phyloP scores from a whole-genome alignment of 2,329 filamentous ascomycete genomes.

The Trichophyton schoenleinii region DNA sequence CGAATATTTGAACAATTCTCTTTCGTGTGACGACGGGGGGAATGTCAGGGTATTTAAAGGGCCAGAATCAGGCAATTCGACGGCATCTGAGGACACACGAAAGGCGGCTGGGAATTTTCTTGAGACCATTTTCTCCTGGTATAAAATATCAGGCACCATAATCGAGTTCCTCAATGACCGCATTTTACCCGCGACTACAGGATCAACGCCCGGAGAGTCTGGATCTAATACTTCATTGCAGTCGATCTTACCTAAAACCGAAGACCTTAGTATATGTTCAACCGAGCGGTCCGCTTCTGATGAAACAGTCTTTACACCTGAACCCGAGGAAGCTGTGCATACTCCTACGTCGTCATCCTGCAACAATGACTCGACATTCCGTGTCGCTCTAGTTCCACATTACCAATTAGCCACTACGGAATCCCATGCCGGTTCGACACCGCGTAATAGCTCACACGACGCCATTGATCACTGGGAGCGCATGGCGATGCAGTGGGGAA shows the following conservation, averaged over 20 bases:
- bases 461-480: slow-evolving; percentile 93
- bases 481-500: slow-evolving; percentile 89
- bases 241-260: slow-evolving; percentile 22
- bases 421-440: slow-evolving; percentile 57
- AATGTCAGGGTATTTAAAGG: slow-evolving; percentile 40
- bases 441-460: slow-evolving; percentile 64
- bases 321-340: slow-evolving; percentile 8
- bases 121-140: slow-evolving; percentile 58
- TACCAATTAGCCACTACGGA: slow-evolving; percentile 74
- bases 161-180: slow-evolving; percentile 41
- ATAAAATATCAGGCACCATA: slow-evolving; percentile 61
- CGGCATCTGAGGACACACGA: slow-evolving; percentile 25
- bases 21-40: slow-evolving; percentile 42
- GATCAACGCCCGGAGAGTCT: slow-evolving; percentile 4
- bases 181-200: slow-evolving; percentile 10
- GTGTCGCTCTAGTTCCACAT: slow-evolving; percentile 62
- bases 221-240: slow-evolving; percentile 21
- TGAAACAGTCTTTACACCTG: background rate
- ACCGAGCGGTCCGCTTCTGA: slow-evolving; percentile 16
- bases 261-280: slow-evolving; percentile 21
- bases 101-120: slow-evolving; percentile 49
- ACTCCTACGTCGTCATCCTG: slow-evolving; percentile 4
- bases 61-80: slow-evolving; percentile 20
- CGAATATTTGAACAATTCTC: slow-evolving; percentile 45
- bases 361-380: slow-evolving; percentile 32